phyloP scores from a whole-genome alignment of 257 asterid genomes.

The Perilla frutescens region DNA sequence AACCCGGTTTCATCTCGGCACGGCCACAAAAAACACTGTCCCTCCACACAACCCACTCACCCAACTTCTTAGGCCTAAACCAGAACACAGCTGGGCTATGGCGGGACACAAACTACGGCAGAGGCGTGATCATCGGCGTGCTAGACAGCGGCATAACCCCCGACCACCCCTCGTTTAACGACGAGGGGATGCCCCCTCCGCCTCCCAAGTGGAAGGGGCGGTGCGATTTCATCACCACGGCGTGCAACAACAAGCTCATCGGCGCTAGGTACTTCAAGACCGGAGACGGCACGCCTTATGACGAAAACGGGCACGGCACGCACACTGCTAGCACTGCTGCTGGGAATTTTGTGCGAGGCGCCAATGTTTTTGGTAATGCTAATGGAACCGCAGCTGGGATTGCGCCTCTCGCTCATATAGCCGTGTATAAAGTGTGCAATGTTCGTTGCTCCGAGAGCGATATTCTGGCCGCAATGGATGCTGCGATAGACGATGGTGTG shows the following conservation, averaged over 20 bases:
- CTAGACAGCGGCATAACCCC: slow-evolving; percentile 60
- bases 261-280: slow-evolving; percentile 43
- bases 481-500: slow-evolving; percentile 53
- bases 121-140: slow-evolving; percentile 59
- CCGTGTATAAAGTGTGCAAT: slow-evolving; percentile 44
- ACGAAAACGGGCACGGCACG: slow-evolving; percentile 51
- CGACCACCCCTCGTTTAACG: slow-evolving; percentile 58
- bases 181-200: slow-evolving; percentile 59
- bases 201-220: slow-evolving; percentile 67
- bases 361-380: slow-evolving; percentile 50
- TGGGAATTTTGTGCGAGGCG: slow-evolving; percentile 48
- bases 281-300: slow-evolving; percentile 33
- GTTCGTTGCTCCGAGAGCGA: slow-evolving; percentile 38
- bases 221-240: slow-evolving; percentile 46
- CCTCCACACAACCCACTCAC: slow-evolving; percentile 58
- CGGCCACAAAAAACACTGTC: slow-evolving; percentile 29
- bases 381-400: slow-evolving; percentile 57
- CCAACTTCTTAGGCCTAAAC: slow-evolving; percentile 57
- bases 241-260: slow-evolving; percentile 60
- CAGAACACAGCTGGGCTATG: slow-evolving; percentile 52
- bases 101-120: slow-evolving; percentile 56
- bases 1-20: slow-evolving; percentile 44
- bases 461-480: slow-evolving; percentile 55
- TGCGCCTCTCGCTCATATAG: slow-evolving; percentile 55
- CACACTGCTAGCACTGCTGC: slow-evolving; percentile 66